Evolutionary conservation across 306 rosid genomes (phyloP).

Genomic region (Begonia loranthoides): DNA sequence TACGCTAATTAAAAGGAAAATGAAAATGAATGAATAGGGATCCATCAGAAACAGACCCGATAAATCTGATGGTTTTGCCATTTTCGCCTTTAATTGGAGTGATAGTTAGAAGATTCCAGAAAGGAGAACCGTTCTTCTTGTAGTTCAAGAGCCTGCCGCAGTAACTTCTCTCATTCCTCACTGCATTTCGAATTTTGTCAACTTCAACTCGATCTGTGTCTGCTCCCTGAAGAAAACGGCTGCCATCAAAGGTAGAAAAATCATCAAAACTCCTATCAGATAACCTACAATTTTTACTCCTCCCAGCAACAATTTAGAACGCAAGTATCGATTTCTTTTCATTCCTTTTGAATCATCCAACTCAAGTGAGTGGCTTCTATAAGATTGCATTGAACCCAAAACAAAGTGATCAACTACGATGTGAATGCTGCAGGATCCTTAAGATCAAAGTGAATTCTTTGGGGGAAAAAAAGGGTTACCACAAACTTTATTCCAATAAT

Average conservation of each 20-base stretch:
- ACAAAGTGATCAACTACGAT: too few relatives aligned
- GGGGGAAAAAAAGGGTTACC: too few relatives aligned
- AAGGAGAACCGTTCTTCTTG: conserved; percentile 85
- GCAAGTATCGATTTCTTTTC: too few relatives aligned
- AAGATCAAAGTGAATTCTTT: too few relatives aligned
- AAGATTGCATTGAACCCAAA: too few relatives aligned
- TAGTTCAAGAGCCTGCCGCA: conserved; percentile 87
- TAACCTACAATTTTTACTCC: not conserved
- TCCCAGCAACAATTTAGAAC: too few relatives aligned
- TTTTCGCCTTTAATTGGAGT: conserved; percentile 73
- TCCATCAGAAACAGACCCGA: conserved; percentile 37
- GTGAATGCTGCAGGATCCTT: too few relatives aligned
- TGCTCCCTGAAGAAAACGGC: conserved; percentile 96
- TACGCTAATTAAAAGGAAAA: too few relatives aligned
- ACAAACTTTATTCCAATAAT: too few relatives aligned
- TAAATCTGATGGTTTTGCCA: conserved; percentile 77
- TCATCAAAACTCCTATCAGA: conserved; percentile 1
- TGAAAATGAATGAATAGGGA: too few relatives aligned
- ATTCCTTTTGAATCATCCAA: too few relatives aligned
- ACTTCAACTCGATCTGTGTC: conserved; percentile 83
- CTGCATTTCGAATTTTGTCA: conserved; percentile 64
- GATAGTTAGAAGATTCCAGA: conserved; percentile 95
- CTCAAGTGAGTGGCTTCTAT: too few relatives aligned
- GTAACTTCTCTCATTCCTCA: conserved; percentile 53
- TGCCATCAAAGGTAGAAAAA: conserved; percentile 21